A percentile compares a stretch with the other conserved stretches of the same genome.
These are phyloP conservation scores for Spraguea lophii DNA, from an alignment of 371 early-diverging fungal genomes.

Conservation along the genomic window DNA sequence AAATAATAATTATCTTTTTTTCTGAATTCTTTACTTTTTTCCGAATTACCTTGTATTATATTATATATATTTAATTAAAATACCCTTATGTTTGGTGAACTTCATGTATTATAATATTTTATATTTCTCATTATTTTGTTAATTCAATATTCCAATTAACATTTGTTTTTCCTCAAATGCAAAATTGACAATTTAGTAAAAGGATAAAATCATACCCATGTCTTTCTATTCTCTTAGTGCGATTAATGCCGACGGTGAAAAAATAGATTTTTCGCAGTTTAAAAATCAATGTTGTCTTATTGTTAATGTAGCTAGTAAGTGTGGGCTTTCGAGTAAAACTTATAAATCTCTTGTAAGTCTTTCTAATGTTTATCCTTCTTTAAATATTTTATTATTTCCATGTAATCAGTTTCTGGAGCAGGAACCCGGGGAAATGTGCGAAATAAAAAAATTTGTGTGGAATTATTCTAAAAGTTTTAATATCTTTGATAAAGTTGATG, in stretches of 20 bases:
- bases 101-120: too few species aligned
- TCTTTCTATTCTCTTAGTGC: too few species aligned
- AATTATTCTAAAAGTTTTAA: constrained; percentile 52
- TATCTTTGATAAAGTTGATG: constrained; percentile 61
- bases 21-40: too few species aligned
- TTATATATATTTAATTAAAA: too few species aligned
- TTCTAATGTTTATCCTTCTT: constrained; percentile 56
- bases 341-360: constrained; percentile 60
- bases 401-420: constrained; percentile 66
- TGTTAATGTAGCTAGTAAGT: constrained; percentile 79
- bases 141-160: too few species aligned
- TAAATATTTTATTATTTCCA: constrained; percentile 54
- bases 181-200: too few species aligned
- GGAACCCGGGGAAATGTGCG: constrained; percentile 51
- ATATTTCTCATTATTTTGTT: too few species aligned
- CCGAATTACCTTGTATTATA: too few species aligned
- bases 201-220: too few species aligned
- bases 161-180: too few species aligned
- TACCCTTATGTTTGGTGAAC: too few species aligned
- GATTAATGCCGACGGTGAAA: constrained; percentile 3
- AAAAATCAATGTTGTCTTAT: constrained; percentile 48
- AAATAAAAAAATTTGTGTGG: constrained; percentile 33
- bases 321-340: constrained; percentile 63
- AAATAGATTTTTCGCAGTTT: constrained; percentile 14
- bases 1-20: too few species aligned